These are phyloP conservation scores for Biscutella auriculata DNA, from an alignment of 441 rosid species.

Conservation along the genomic window DNA sequence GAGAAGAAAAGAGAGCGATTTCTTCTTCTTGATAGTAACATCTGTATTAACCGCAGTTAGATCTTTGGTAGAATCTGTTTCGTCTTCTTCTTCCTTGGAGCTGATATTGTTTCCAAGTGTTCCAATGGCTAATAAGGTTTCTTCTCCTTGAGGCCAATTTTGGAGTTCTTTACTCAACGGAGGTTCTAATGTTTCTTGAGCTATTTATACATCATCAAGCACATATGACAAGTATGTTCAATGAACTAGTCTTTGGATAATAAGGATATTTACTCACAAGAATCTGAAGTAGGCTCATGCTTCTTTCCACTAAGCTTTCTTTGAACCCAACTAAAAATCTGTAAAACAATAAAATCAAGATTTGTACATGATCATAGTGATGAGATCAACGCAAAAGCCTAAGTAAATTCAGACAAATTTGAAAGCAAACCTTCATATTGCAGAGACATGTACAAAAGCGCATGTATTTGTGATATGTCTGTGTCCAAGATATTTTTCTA, in stretches of 20 bases:
- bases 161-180: constrained; percentile 14
- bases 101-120: constrained; percentile 20
- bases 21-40: constrained; percentile 12
- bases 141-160: constrained; percentile 20
- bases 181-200: constrained; percentile 16
- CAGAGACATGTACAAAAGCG: background rate
- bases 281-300: constrained; percentile 22
- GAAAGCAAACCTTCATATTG: constrained; percentile 22
- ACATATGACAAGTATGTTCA: background rate
- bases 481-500: constrained; percentile 19
- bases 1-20: constrained; percentile 21
- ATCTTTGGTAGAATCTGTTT: constrained; percentile 14
- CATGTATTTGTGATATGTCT: constrained; percentile 2
- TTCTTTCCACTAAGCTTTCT: constrained; percentile 31
- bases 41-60: constrained; percentile 9
- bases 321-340: constrained; percentile 66
- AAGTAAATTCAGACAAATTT: background rate
- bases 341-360: constrained; percentile 13
- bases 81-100: constrained; percentile 20
- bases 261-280: constrained; percentile 30
- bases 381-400: background rate
- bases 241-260: background rate
- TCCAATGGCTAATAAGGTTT: constrained; percentile 22
- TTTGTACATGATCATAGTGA: background rate
- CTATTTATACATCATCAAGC: constrained; percentile 13